Evolutionary conservation across 768 basidiomycete genomes (phyloP), one percentile per base, ranked within the genome.

Genomic region (Suillus spraguei): DNA sequence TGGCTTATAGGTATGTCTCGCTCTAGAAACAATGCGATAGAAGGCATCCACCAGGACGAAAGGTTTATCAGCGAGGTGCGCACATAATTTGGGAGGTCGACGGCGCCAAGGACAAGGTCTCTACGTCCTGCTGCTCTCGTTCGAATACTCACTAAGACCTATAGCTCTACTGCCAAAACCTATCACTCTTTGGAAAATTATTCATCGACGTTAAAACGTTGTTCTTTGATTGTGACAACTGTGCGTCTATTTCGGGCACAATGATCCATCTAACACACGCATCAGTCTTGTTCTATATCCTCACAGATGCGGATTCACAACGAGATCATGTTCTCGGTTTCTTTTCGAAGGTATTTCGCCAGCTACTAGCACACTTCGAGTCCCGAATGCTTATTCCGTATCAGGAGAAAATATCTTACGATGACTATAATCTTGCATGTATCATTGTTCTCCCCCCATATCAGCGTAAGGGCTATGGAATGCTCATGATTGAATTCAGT

Each of bases 401-500:
- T n/a, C 72, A 90, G 93, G 97, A 99, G 78, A 99, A 98, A 73
- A 74, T 91, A 38, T 97, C 96, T 1, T 97, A 95, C 66, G 97
- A 99, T 68, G 93, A 97, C 69, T 97, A 96, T 78, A 99, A 99
- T 71, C 84, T 99, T 10, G 97, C 97, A 4, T 96, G 94, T 75
- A 99, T 99, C 69, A 89, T 99, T 68, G 93, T 92, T 8, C 85
- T 99, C 47, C 97, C n/a, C 2, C 97, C 95, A 20, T 94, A 89
- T 70, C 97, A 98, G 70, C 83, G 87, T 63, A 85, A 89, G 68
- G 92, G 95, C 7, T 97, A 91, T 69, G 97, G 97, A 3, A 94
- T 93, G 83, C 87, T 99, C 32, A 84, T 99, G 83, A 98, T 99
- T 66, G 97, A 99, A 79, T 97, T 99, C 81, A 99, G 97, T 97